phyloP scores from a whole-genome alignment of 352 stramenopile genomes.

The Pythium brachiatum region DNA sequence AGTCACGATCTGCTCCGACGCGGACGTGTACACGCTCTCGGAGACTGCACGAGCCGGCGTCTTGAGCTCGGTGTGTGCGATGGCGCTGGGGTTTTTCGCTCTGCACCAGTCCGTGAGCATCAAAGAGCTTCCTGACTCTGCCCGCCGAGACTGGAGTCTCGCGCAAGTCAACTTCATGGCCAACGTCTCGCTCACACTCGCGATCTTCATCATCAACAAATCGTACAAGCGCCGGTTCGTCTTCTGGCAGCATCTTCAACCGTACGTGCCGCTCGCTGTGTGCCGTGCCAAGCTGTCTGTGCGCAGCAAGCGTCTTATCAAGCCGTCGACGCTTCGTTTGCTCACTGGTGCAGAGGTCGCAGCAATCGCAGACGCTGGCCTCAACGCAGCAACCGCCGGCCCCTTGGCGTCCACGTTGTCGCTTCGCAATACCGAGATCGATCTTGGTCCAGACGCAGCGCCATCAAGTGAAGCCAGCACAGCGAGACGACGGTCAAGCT shows the following conservation, averaged over 20 bases:
- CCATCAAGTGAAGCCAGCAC: not conserved
- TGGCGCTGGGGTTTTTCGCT: conserved; percentile 4
- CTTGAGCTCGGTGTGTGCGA: conserved; percentile 8
- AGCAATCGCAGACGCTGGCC: not conserved
- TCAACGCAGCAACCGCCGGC: too few species aligned
- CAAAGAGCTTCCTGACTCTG: not conserved
- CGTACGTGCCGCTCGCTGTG: conserved; percentile 16
- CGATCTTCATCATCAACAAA: conserved; percentile 26
- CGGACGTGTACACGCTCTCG: conserved; percentile 16
- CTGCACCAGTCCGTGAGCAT: conserved; percentile 7
- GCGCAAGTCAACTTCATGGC: conserved; percentile 21
- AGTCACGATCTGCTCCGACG: conserved; percentile 20
- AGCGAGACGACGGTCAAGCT: conserved; percentile 4
- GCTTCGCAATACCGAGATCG: too few species aligned
- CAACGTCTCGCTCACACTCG: conserved; percentile 26
- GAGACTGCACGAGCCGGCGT: conserved; percentile 11
- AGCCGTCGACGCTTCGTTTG: not conserved
- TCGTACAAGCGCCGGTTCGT: conserved; percentile 21
- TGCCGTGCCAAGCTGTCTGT: conserved; percentile 11
- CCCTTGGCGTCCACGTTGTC: too few species aligned
- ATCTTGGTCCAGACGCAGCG: not conserved
- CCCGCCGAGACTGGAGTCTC: conserved; percentile 12
- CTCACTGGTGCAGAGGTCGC: not conserved
- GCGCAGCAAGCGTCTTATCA: conserved; percentile 1
- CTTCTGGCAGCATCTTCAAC: conserved; percentile 8